Conservation (phyloP, 208 protist species). For the Trypanosoma vivax region DNA sequence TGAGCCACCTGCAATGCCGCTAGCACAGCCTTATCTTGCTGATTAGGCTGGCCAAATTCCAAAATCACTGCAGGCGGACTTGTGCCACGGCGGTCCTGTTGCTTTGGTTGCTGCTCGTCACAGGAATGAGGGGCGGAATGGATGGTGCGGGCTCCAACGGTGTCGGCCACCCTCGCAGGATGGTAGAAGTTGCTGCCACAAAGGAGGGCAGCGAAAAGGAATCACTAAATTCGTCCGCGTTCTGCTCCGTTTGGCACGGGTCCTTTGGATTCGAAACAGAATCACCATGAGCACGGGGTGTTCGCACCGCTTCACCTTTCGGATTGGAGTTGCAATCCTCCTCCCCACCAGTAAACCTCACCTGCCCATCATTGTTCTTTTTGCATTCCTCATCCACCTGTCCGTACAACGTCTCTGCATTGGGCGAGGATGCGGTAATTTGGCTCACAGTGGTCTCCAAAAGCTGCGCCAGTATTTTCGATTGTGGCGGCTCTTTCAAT, state of each 20-base stretch:
- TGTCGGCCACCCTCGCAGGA: background rate
- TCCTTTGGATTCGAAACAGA: too few relatives aligned
- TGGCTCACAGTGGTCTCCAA: constrained; percentile 21
- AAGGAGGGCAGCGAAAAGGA: constrained; percentile 12
- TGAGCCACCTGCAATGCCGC: constrained; percentile 14
- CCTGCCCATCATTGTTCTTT: background rate
- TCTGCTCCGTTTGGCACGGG: background rate
- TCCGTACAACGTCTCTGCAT: background rate
- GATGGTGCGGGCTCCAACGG: background rate
- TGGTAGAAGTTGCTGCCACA: background rate
- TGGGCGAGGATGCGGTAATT: background rate
- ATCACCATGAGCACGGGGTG: too few relatives aligned
- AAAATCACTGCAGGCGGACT: background rate
- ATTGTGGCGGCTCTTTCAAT: constrained; percentile 37
- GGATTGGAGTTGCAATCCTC: background rate
- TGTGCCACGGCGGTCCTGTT: background rate
- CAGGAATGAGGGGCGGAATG: background rate
- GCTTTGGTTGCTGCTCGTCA: background rate
- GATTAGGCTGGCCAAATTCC: constrained; percentile 4
- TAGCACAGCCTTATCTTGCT: background rate
- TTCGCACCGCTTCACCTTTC: too few relatives aligned
- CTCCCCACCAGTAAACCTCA: background rate
- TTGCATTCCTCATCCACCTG: background rate
- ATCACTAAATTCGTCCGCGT: background rate
- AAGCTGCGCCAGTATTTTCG: constrained; percentile 23